Evolutionary conservation across 441 rosid species (phyloP).

Genomic region (Gossypium lobatum): DNA sequence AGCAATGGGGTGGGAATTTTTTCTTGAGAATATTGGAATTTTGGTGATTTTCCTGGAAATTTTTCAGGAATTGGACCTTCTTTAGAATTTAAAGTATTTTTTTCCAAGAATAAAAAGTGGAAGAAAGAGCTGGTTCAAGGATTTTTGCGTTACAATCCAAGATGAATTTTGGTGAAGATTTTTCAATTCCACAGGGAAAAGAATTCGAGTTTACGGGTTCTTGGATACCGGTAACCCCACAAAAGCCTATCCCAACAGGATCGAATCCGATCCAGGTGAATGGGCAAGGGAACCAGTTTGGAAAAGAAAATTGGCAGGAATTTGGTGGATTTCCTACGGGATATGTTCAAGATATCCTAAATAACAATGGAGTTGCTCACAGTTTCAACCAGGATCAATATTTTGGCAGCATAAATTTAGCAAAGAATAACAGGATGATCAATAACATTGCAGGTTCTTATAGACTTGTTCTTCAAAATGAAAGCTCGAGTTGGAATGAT

Average conservation of each 20-base stretch:
- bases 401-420: conserved; percentile 16
- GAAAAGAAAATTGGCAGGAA: conserved; percentile 30
- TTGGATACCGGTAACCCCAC: conserved; percentile 55
- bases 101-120: neutral
- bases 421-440: conserved; percentile 22
- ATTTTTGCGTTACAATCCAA: conserved; percentile 33
- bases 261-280: conserved; percentile 22
- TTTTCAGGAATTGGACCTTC: conserved; percentile 10
- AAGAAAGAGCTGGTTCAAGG: conserved; percentile 5
- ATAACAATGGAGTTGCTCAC: conserved; percentile 23
- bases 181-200: conserved; percentile 29
- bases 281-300: conserved; percentile 22
- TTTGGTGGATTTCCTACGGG: conserved; percentile 29
- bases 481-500: conserved; percentile 18
- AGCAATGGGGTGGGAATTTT: conserved; percentile 23
- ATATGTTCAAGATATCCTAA: conserved; percentile 24
- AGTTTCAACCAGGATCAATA: conserved; percentile 22
- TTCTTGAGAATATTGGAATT: neutral
- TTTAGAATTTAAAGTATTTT: neutral
- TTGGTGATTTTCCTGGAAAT: neutral
- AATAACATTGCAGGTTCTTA: conserved; percentile 33
- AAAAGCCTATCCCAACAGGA: conserved; percentile 34
- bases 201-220: conserved; percentile 28
- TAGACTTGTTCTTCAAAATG: conserved; percentile 21
- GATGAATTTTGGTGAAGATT: conserved; percentile 32